Evolutionary conservation across 2,329 filamentous ascomycete genomes (phyloP), one percentile per base, ranked within the genome.

Genomic region (Cordyceps fumosorosea): DNA sequence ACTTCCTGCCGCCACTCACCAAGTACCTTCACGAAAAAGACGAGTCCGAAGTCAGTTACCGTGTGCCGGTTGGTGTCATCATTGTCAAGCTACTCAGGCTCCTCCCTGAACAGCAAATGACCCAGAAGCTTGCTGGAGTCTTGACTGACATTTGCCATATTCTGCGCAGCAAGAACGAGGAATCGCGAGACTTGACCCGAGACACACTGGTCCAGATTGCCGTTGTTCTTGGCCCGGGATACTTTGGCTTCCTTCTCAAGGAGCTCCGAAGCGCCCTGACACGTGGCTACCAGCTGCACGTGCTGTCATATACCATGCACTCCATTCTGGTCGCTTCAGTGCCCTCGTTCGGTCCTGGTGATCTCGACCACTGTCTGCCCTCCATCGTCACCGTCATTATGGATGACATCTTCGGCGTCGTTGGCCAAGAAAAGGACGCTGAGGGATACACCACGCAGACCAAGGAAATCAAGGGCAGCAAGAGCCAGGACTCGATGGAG

Each of bases 401-500:
- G 90, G 95, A 99, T 70, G 96, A 99, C 71, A 95, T 96, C 14
- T 99, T 99, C 71, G 96, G 96, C 34, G 85, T 87, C 6, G 89
- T 89, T 40, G 95, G 95, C 2, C 90, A 96, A 76, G 93, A 99
- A 71, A 99, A 99, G 75, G 95, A 99, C 69, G 93, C 93, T 0
- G 92, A 97, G 68, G 95, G 93, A 59, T 99, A 99, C 73, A 88
- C 89, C 62, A 96, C 87, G 72, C 90, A 93, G 74, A 97, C 96
- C 88, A 96, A 96, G 75, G 95, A 99, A 76, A 89, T 99, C 62
- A 98, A 96, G 79, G 95, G 90, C 74, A 97, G 90, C 80, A 99
- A 98, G 80, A 97, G 93, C 72, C 96, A 93, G 70, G 96, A 99
- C 71, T 96, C 95, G 0, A 96, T 98, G 88, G 93, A 98, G 73